A percentile compares a stretch with the other conserved stretches of the same genome.
Evolutionary conservation across 2,329 filamentous ascomycete species (phyloP).

Genomic region (Trichoderma gracile): DNA sequence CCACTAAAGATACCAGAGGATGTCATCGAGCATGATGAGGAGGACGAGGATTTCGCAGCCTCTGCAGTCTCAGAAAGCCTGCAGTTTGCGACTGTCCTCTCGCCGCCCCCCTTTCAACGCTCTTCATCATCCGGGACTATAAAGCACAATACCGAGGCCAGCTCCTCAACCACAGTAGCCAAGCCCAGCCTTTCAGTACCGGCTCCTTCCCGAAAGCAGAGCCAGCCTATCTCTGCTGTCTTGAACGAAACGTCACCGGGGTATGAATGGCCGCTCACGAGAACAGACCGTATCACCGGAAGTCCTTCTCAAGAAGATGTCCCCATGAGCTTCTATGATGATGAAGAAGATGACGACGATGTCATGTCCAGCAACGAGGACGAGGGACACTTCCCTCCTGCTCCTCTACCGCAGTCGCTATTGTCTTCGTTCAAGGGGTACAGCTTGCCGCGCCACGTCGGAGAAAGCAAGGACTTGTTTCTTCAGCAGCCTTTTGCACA

Average conservation of each 20-base stretch:
- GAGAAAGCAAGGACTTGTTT: slow-evolving; percentile 29
- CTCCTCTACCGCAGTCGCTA: background rate
- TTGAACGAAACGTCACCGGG: background rate
- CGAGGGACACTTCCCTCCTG: slow-evolving; percentile 30
- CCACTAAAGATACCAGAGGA: slow-evolving; percentile 41
- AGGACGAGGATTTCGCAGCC: slow-evolving; percentile 65
- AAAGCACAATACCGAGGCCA: slow-evolving; percentile 30
- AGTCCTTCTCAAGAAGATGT: slow-evolving; percentile 45
- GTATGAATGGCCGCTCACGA: slow-evolving; percentile 35
- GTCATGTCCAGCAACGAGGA: slow-evolving; percentile 41
- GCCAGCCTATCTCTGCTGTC: slow-evolving; percentile 22
- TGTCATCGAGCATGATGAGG: slow-evolving; percentile 51
- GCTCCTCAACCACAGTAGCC: background rate
- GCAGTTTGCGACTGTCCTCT: slow-evolving; percentile 49
- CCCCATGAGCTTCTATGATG: slow-evolving; percentile 50
- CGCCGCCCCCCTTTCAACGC: slow-evolving; percentile 54
- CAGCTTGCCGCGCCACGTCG: slow-evolving; percentile 46
- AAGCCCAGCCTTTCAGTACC: background rate
- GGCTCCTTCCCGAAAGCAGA: background rate
- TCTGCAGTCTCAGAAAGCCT: slow-evolving; percentile 49
- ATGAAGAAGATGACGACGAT: slow-evolving; percentile 45
- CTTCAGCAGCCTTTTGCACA: slow-evolving; percentile 31
- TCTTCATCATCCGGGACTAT: slow-evolving; percentile 36
- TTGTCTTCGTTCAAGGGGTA: slow-evolving; percentile 42
- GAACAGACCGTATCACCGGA: slow-evolving; percentile 29